Base-by-base conservation (phyloP, 2,329 filamentous ascomycete species). In the Trematosphaeria pertusa region DNA sequence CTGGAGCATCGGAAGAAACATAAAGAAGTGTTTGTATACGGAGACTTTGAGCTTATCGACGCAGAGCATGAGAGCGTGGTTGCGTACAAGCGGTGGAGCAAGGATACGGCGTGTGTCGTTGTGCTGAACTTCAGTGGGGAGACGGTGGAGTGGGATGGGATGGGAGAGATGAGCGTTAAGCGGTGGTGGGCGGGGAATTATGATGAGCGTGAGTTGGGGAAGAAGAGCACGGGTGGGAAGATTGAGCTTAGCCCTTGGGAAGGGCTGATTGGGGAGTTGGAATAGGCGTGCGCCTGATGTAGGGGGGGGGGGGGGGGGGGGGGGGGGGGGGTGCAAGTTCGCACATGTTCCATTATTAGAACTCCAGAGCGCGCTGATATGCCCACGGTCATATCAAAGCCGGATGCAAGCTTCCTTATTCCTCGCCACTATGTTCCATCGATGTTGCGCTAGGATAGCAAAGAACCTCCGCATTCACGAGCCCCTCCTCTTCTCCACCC, bases 11-110 rank as follows among this genome's bases (percentile, higher is more conserved):
- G 86, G 39, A 86, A 85, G 67, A 68, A 78, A 50, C 75, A 85
- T 59, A 77, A 78, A 22, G 78, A 84, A 21, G 70, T 84, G 5
- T 84, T 89, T 49, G 79, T 87, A 4, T 82, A 87, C 55, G 86
- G 86, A 2, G 73, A 76, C 9, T 88, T 83, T 61, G 66, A 80
- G 46, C 62, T 81, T 37, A 66, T 87, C 1, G 80, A 82, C 1
- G 68, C 75, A 0, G 74, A 83, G 3, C 40, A 70, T 43, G 46
- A 56, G 14, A 59, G 59, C 30, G 47, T 68, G 4, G 60, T 72
- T 15, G 68, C 69, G 11, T 73, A 60, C 39, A 56, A 42, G 35
- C 46, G 70, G 26, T 70, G 65, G 62, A 63, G 61, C 18, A 50
- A 54, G 37, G 46, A 58, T 4, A 52, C 59, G 21, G 55, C 50